Evolutionary conservation across 2,329 filamentous ascomycete genomes (phyloP).

Genomic region (Diaporthe citriasiana): DNA sequence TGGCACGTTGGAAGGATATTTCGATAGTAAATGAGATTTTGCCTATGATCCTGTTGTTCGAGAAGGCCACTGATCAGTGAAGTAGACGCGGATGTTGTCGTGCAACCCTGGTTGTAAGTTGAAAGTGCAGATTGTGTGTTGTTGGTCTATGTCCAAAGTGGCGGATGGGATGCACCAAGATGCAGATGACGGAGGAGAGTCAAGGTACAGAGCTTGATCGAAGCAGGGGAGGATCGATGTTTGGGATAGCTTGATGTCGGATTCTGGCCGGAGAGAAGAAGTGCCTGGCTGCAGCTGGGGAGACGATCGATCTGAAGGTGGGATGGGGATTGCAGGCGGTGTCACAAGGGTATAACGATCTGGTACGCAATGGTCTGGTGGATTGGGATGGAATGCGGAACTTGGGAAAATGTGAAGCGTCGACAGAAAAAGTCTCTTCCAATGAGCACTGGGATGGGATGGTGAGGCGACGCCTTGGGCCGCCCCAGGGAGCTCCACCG

Average conservation of each 20-base stretch:
- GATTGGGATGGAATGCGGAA: slow-evolving; percentile 35
- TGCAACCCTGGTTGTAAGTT: not conserved
- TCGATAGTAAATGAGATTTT: not conserved
- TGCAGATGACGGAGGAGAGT: slow-evolving; percentile 30
- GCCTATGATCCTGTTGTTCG: not conserved
- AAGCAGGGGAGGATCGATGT: slow-evolving; percentile 9
- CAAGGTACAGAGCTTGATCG: slow-evolving; percentile 27
- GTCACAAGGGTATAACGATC: slow-evolving; percentile 23
- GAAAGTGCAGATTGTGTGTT: not conserved
- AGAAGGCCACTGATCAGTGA: not conserved
- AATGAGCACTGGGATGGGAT: slow-evolving; percentile 35
- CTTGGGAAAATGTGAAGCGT: slow-evolving; percentile 36
- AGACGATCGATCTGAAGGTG: slow-evolving; percentile 26
- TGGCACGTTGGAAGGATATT: slow-evolving; percentile 1
- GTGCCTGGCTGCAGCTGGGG: slow-evolving; percentile 17
- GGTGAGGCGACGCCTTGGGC: slow-evolving; percentile 17
- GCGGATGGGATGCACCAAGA: slow-evolving; percentile 19
- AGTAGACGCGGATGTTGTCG: not conserved
- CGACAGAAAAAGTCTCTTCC: slow-evolving; percentile 39
- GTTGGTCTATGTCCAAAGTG: slow-evolving; percentile 20
- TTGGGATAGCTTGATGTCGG: slow-evolving; percentile 13
- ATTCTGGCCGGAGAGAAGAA: not conserved
- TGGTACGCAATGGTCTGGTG: slow-evolving; percentile 19
- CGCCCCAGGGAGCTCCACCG: slow-evolving; percentile 28
- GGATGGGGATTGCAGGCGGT: slow-evolving; percentile 24